phyloP scores from a whole-genome alignment of 352 stramenopile genomes.

The Phytophthora sojae region DNA sequence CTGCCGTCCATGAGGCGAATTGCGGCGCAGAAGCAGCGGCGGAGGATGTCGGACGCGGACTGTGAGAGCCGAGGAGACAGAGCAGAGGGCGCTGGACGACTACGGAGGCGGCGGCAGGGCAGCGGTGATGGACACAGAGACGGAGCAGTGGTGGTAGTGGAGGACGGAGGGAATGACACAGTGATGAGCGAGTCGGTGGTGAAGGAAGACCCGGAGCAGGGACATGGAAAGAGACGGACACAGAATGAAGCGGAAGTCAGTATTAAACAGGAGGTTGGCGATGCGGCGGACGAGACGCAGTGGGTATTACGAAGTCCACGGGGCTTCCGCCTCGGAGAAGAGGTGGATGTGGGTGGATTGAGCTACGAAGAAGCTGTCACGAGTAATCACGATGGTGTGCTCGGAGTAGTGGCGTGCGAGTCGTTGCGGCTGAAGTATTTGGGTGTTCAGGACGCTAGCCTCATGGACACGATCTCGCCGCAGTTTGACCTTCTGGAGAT shows the following conservation, averaged over 20 bases:
- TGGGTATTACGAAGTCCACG: constrained; percentile 75
- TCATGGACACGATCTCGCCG: constrained; percentile 66
- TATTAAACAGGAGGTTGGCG: constrained; percentile 33
- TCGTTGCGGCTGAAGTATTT: constrained; percentile 75
- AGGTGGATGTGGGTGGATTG: constrained; percentile 57
- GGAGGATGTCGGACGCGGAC: constrained; percentile 40
- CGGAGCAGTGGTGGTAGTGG: constrained; percentile 12
- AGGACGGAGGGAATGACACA: constrained; percentile 15
- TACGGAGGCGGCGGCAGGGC: constrained; percentile 23
- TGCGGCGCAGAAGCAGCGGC: constrained; percentile 52
- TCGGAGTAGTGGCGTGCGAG: constrained; percentile 78
- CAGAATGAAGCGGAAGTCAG: constrained; percentile 1
- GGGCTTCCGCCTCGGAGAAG: constrained; percentile 64
- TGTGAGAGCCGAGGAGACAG: constrained; percentile 29
- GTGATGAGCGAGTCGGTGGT: constrained; percentile 4
- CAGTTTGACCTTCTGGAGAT: constrained; percentile 86
- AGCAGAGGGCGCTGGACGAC: constrained; percentile 11
- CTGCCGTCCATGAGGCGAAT: constrained; percentile 61
- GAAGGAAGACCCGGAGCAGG: constrained; percentile 20
- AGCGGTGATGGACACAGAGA: constrained; percentile 14
- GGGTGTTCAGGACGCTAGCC: constrained; percentile 59
- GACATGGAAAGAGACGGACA: constrained; percentile 3
- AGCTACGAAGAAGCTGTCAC: constrained; percentile 70
- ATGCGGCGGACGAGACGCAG: constrained; percentile 43
- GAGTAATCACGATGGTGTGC: constrained; percentile 51